Evolutionary conservation across 345 rosid species (phyloP).

Genomic region (Corchorus capsularis): DNA sequence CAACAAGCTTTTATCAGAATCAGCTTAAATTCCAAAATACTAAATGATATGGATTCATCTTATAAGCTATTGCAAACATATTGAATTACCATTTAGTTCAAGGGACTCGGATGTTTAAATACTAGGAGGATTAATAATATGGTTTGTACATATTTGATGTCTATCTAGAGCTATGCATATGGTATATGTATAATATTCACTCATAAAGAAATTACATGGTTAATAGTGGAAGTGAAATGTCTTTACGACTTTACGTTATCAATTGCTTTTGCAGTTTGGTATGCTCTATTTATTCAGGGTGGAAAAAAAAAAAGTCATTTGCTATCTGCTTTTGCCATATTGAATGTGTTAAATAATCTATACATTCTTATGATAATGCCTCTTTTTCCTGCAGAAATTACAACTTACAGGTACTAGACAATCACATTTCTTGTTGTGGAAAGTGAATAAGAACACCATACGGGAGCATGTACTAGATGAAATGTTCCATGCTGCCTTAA

Average conservation of each 20-base stretch:
- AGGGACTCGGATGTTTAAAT: not conserved
- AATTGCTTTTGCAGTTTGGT: not conserved
- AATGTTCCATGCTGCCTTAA: slow-evolving; percentile 81
- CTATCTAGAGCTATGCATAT: not conserved
- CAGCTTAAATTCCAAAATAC: not conserved
- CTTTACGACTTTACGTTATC: slow-evolving; percentile 4
- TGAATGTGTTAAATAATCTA: not conserved
- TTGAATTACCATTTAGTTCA: not conserved
- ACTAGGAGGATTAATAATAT: not conserved
- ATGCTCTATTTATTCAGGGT: not conserved
- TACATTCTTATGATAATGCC: not conserved
- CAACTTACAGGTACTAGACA: slow-evolving; percentile 36
- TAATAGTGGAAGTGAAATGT: not conserved
- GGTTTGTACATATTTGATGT: not conserved
- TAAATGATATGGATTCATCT: slow-evolving; percentile 1
- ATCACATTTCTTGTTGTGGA: slow-evolving; percentile 66
- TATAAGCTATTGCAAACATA: not conserved
- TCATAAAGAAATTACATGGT: not conserved
- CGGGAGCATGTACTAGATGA: slow-evolving; percentile 59
- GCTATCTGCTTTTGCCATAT: not conserved
- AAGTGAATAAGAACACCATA: slow-evolving; percentile 53
- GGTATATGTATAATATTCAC: not conserved
- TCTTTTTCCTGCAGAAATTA: slow-evolving; percentile 55
- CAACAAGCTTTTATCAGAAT: not conserved
- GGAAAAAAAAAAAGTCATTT: not conserved